Evolutionary conservation across 306 rosid genomes (phyloP), one percentile per base, ranked within the genome.

Genomic region (Potentilla sterilis): DNA sequence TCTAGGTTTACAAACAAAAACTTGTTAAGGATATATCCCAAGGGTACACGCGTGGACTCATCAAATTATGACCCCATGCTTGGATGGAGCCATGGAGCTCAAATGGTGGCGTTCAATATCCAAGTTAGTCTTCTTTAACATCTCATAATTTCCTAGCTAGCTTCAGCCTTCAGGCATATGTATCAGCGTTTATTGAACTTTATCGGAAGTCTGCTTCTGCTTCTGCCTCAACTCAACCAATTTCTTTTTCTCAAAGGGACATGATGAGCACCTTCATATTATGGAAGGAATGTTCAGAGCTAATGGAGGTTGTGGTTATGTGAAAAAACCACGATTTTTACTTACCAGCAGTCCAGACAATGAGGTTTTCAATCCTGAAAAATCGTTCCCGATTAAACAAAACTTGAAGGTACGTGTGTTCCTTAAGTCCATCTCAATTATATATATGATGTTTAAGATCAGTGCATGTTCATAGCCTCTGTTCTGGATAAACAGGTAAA

Each of bases 41-140:
- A 89, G 79, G 97, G 99, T 2, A 32, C 63, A 3, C 93, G 97
- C 16, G 3, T 90, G 7, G 85, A 89, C 67, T 92, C 99, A 7
- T 95, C 97, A 49, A 95, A 95, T 73, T 95, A 86, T 67, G 55
- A 92, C 75, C 99, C 99, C 67, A 88, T 95, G 92, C 81, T 87
- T 77, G 97, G 89, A 81, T 95, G 99, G 97, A 81, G 68, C 80
- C 92, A 95, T 82, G 99, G 99, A 81, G 99, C 97, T 87, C 99
- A 95, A 84, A 95, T 95, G 99, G 97, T 95, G 64, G 99, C 99
- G 61, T 85, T 90, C 74, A 95, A 95, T 76, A 95, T 95, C 97
- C 99, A 92, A 93, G 98, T 88, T 76, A 65, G 85, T 41, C 57
- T 72, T 72, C 47, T 28, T 38, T 16, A 1, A 5, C 19, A 41